These are phyloP conservation scores for Xylaria sp. DNA, from an alignment of 2,329 filamentous ascomycete species.

Conservation along the genomic window DNA sequence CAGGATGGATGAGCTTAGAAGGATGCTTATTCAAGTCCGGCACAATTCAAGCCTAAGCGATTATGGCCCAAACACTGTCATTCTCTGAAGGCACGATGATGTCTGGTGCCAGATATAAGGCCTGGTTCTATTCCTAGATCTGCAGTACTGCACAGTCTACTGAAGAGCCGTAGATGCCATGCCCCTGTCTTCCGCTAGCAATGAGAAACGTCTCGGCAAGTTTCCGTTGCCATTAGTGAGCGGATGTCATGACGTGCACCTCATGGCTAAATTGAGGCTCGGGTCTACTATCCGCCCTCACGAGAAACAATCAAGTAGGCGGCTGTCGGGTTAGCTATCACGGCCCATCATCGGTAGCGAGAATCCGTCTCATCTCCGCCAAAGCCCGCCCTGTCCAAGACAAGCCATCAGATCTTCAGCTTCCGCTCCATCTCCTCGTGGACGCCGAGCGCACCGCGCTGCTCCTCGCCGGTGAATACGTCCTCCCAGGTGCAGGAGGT, in stretches of 20 bases:
- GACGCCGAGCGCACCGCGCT: slow-evolving; percentile 71
- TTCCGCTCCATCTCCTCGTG: slow-evolving; percentile 95
- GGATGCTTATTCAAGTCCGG: no score
- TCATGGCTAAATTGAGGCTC: not conserved
- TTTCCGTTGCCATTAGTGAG: not conserved
- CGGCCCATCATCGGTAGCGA: not conserved
- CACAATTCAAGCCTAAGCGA: no score
- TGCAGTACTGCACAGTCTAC: slow-evolving; percentile 1
- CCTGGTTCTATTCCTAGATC: slow-evolving; percentile 5
- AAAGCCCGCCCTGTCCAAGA: not conserved
- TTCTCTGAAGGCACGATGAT: no score
- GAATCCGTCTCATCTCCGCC: not conserved
- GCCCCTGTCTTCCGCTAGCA: not conserved
- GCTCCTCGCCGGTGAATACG: slow-evolving; percentile 81
- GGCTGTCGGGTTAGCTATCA: no score
- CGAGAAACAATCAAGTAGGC: not conserved
- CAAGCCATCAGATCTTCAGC: slow-evolving; percentile 71
- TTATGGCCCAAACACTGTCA: no score
- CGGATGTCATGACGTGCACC: not conserved
- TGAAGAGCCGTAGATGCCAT: slow-evolving; percentile 5
- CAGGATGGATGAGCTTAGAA: no score
- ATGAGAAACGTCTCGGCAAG: not conserved
- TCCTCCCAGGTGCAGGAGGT: slow-evolving; percentile 88
- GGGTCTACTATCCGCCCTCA: not conserved
- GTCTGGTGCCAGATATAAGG: not conserved